Base-by-base conservation (phyloP, 768 basidiomycete species). In the Xerocomellus chrysenteron region DNA sequence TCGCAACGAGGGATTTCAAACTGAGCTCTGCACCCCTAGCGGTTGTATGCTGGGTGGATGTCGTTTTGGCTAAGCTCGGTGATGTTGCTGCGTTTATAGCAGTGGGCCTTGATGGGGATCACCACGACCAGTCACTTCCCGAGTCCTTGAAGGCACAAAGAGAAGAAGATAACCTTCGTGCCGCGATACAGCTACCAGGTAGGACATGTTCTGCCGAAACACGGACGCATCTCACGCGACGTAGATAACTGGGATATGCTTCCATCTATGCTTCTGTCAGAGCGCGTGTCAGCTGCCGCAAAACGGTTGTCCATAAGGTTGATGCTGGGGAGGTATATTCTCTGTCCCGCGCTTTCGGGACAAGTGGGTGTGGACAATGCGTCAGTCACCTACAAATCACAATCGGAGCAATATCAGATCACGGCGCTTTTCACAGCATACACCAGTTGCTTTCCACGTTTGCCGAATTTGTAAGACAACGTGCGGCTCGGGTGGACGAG, bases 141-240 rank as follows among this genome's bases (percentile, higher is more conserved):
- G 67, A 67, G 54, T 76, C 56, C 56, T 65, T 77, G 64, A 68
- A 56, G 58, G 56, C 47, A n/a, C 81, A 81, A 50, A 74, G 73
- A 54, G 77, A 81, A 40, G 76, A 82, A 17, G 80, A 84, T 55
- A 72, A 69, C 52, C 65, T 89, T 32, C 76, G 78, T 40, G 87
- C 86, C 40, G 84, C 86, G 5, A 72, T 79, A 24, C 88, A 90
- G 60, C 72, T 92, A n/a, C 89, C 90, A 56, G 78, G 88, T 85
- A 69, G 57, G 63, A 53, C 42, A 14, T 12, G 10, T 48, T 30
- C 33, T 33, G 9, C 33, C 11, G 26, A 32, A 37, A 44, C 16
- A 21, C 47, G 26, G 5, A 19, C 43, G 50, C 11, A 37, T 49
- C 61, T 71, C 37, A 70, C 46, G 19, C 40, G 33, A 54, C 2